Conservation (phyloP, 805 yeast genomes). For the Kluyveromyces lactis region DNA sequence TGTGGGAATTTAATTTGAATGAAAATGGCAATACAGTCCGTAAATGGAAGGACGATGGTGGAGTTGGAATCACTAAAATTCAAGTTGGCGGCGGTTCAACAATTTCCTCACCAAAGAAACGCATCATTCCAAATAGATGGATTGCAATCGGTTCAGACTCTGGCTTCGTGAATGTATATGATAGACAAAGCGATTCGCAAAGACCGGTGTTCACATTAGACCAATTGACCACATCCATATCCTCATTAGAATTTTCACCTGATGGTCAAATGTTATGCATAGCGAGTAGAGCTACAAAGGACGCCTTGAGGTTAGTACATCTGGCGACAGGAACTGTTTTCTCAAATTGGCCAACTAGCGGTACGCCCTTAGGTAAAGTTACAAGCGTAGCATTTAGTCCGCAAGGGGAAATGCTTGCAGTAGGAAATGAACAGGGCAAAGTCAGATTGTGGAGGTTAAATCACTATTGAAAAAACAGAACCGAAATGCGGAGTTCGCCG, state of each 20-base stretch:
- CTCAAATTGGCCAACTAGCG: conserved; percentile 95
- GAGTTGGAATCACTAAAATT: conserved; percentile 72
- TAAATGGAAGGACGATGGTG: conserved; percentile 82
- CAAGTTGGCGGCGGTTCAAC: conserved; percentile 53
- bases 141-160: conserved; percentile 81
- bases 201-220: conserved; percentile 62
- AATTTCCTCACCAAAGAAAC: conserved; percentile 18
- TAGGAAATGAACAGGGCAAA: conserved; percentile 87
- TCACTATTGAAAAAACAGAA: conserved; percentile 48
- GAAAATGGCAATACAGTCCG: conserved; percentile 41
- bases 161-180: conserved; percentile 87
- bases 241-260: conserved; percentile 61
- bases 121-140: conserved; percentile 48
- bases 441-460: conserved; percentile 84
- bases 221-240: conserved; percentile 73
- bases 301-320: conserved; percentile 80
- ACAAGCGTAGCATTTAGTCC: conserved; percentile 75
- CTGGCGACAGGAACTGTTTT: conserved; percentile 80
- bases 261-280: conserved; percentile 88
- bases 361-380: conserved; percentile 93
- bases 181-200: conserved; percentile 35
- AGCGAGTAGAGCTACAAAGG: conserved; percentile 78
- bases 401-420: conserved; percentile 70
- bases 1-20: conserved; percentile 73
- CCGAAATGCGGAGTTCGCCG: neutral